Evolutionary conservation across 2,329 filamentous ascomycete genomes (phyloP).

Genomic region (Pyricularia pennisetigena): DNA sequence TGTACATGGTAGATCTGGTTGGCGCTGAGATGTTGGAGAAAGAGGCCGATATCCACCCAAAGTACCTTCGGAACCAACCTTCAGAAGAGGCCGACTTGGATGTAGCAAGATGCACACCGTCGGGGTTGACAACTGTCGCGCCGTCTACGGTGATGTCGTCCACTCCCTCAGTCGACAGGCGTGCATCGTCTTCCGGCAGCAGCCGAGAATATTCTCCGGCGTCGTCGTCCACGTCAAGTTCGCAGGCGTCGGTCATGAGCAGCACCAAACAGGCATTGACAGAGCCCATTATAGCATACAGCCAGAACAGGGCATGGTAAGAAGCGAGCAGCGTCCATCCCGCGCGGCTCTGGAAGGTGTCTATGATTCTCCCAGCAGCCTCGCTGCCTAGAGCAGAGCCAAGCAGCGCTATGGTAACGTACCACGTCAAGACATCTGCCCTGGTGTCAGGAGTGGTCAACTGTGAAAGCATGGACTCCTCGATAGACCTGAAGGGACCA

Average conservation of each 20-base stretch:
- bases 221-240: neutral
- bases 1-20: slow-evolving; percentile 35
- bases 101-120: neutral
- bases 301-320: slow-evolving; percentile 48
- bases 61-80: neutral
- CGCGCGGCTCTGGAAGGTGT: slow-evolving; percentile 29
- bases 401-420: slow-evolving; percentile 46
- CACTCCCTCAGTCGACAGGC: neutral
- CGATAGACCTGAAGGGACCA: slow-evolving; percentile 57
- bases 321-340: slow-evolving; percentile 39
- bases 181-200: neutral
- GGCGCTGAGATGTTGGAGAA: neutral
- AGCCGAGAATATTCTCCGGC: neutral
- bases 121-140: neutral
- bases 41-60: neutral
- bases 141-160: neutral
- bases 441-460: slow-evolving; percentile 43
- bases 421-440: slow-evolving; percentile 58
- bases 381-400: slow-evolving; percentile 45
- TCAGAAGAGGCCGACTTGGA: neutral
- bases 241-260: neutral
- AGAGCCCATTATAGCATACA: slow-evolving; percentile 46
- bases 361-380: slow-evolving; percentile 38
- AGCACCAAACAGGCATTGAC: slow-evolving; percentile 24
- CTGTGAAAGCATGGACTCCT: slow-evolving; percentile 54